Percentiles rank a stretch among this genome's conserved stretches.
phyloP scores from a whole-genome alignment of 2,329 filamentous ascomycete genomes.

The Triangularia setosa region DNA sequence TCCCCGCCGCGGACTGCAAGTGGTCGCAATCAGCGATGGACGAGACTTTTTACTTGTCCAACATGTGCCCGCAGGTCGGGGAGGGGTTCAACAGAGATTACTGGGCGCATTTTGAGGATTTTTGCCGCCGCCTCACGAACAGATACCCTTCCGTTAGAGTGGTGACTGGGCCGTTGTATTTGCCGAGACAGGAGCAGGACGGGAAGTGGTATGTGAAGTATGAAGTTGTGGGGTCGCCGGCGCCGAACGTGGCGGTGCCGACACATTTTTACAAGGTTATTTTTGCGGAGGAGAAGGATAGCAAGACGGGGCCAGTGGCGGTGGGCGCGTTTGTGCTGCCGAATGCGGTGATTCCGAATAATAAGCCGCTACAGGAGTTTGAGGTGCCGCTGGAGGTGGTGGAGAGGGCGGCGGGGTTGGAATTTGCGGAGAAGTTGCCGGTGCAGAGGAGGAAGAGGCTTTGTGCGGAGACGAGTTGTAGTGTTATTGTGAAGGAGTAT shows the following conservation, averaged over 20 bases:
- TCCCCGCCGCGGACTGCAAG: constrained; percentile 92
- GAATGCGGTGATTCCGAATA: constrained; percentile 83
- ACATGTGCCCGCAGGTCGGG: constrained; percentile 98
- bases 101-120: constrained; percentile 98
- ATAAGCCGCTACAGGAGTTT: constrained; percentile 83
- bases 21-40: constrained; percentile 95
- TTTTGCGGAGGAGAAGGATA: constrained; percentile 77
- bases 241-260: constrained; percentile 86
- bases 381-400: constrained; percentile 92
- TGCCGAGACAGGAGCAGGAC: constrained; percentile 79
- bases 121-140: constrained; percentile 77
- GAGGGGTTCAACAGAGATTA: constrained; percentile 99
- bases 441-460: constrained; percentile 68
- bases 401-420: constrained; percentile 85
- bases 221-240: constrained; percentile 86
- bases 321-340: constrained; percentile 93
- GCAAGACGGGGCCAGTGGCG: constrained; percentile 67
- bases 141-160: constrained; percentile 84
- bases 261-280: constrained; percentile 99
- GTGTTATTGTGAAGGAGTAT: constrained; percentile 78
- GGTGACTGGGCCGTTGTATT: constrained; percentile 89
- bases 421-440: constrained; percentile 82
- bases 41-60: constrained; percentile 85
- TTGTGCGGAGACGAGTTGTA: constrained; percentile 82
- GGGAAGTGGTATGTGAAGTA: constrained; percentile 95